phyloP scores from a whole-genome alignment of 768 basidiomycete species.

The Rubroboletus pulcherrimus region DNA sequence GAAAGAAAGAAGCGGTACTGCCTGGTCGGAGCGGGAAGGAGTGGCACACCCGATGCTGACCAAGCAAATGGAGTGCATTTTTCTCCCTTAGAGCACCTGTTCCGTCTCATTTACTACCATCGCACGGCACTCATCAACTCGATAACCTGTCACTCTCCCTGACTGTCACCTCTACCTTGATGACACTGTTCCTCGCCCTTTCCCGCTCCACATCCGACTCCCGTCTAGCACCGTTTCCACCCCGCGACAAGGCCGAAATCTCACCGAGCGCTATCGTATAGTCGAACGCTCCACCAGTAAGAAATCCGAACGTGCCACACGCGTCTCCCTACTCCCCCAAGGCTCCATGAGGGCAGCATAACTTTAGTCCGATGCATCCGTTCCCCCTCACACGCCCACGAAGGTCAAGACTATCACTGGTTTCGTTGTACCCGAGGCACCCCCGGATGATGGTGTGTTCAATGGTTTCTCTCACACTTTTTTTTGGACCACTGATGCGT shows the following conservation, averaged over 20 bases:
- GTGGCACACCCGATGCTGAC: conserved; percentile 11
- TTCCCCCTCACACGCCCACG: not conserved
- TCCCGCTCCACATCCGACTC: conserved; percentile 1
- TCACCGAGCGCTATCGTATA: conserved; percentile 51
- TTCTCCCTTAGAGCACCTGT: no score
- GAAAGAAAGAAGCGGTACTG: not conserved
- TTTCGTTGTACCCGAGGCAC: conserved; percentile 54
- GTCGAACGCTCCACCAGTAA: conserved; percentile 52
- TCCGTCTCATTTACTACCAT: conserved; percentile 28
- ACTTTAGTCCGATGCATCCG: not conserved
- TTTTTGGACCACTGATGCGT: conserved; percentile 14
- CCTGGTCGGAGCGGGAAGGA: not conserved
- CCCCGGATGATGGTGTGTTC: conserved; percentile 50
- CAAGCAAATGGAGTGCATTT: conserved; percentile 11
- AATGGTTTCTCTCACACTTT: not conserved
- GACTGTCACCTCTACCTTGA: conserved; percentile 56
- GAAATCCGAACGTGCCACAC: conserved; percentile 36
- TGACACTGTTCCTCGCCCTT: conserved; percentile 23
- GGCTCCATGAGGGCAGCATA: conserved; percentile 4
- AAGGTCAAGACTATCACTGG: conserved; percentile 19
- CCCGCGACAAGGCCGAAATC: conserved; percentile 51
- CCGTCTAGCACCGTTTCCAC: not conserved
- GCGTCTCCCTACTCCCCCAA: conserved; percentile 26
- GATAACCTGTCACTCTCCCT: conserved; percentile 73
- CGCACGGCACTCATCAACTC: conserved; percentile 81